A percentile compares a stretch with the other conserved stretches of the same genome.
Evolutionary conservation across 768 basidiomycete species (phyloP).

Genomic region (Pholiota molesta): DNA sequence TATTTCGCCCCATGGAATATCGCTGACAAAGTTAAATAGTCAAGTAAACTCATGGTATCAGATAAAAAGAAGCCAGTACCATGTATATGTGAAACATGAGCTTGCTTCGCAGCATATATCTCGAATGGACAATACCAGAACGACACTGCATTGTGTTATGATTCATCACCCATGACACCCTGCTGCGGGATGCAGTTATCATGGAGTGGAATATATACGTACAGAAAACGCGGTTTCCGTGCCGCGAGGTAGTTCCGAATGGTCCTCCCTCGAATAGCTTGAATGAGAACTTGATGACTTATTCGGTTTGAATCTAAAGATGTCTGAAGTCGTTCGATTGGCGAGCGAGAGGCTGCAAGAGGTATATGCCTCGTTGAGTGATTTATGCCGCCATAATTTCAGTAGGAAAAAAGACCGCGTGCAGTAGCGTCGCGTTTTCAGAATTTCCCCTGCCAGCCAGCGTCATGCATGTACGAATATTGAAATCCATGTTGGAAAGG

Average conservation of each 20-base stretch:
- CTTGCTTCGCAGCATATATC: not conserved
- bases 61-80: not conserved
- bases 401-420: not conserved
- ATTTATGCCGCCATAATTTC: not conserved
- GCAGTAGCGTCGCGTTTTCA: not conserved
- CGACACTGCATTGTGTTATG: not conserved
- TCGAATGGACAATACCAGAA: not conserved
- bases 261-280: not conserved
- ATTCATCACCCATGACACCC: not conserved
- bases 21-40: not conserved
- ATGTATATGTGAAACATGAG: too few species aligned
- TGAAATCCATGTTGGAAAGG: not conserved
- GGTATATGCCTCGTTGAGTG: not conserved
- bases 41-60: not conserved
- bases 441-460: not conserved
- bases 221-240: not conserved
- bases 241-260: not conserved
- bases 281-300: not conserved
- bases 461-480: not conserved
- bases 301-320: not conserved
- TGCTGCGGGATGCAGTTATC: not conserved
- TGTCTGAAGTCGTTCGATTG: not conserved
- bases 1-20: slow-evolving; percentile 2
- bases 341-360: not conserved
- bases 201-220: not conserved